phyloP scores from a whole-genome alignment of 352 stramenopile species.

The Phytophthora melonis region DNA sequence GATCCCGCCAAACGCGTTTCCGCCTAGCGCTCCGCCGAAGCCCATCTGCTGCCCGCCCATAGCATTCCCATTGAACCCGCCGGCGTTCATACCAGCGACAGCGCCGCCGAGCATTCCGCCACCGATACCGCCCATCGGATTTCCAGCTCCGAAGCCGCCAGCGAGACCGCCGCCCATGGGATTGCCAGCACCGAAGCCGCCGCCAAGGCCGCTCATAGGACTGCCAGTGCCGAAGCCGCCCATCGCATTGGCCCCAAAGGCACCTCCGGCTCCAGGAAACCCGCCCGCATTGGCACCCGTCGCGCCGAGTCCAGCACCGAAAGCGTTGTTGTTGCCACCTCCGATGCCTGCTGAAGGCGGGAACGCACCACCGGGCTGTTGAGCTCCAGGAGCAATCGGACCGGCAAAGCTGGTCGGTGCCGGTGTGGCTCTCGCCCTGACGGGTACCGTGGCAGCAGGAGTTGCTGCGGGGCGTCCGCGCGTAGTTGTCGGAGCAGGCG shows the following conservation, averaged over 20 bases:
- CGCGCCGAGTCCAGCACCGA: conserved; percentile 7
- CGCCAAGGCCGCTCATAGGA: conserved; percentile 3
- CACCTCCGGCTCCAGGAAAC: neutral
- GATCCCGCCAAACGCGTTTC: conserved; percentile 15
- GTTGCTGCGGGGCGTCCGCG: conserved; percentile 23
- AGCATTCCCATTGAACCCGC: conserved; percentile 7
- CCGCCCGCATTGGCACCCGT: neutral
- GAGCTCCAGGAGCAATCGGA: neutral
- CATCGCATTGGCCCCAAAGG: conserved; percentile 16
- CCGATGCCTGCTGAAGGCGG: neutral
- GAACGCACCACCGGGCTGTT: conserved; percentile 11
- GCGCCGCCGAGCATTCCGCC: conserved; percentile 13
- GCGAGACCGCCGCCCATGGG: conserved; percentile 6
- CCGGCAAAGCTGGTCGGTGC: conserved; percentile 22
- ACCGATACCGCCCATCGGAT: neutral
- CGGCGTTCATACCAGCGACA: neutral
- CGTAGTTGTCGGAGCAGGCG: conserved; percentile 29
- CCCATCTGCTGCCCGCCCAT: conserved; percentile 3
- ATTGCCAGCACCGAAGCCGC: conserved; percentile 22
- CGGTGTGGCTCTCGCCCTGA: conserved; percentile 23
- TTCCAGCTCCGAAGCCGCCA: conserved; percentile 1
- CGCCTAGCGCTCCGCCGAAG: conserved; percentile 17
- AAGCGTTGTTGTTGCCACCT: conserved; percentile 6
- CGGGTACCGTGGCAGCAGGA: conserved; percentile 16
- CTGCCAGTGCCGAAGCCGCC: neutral